phyloP scores from a whole-genome alignment of 2,329 filamentous ascomycete species.

The Cercospora sesami region DNA sequence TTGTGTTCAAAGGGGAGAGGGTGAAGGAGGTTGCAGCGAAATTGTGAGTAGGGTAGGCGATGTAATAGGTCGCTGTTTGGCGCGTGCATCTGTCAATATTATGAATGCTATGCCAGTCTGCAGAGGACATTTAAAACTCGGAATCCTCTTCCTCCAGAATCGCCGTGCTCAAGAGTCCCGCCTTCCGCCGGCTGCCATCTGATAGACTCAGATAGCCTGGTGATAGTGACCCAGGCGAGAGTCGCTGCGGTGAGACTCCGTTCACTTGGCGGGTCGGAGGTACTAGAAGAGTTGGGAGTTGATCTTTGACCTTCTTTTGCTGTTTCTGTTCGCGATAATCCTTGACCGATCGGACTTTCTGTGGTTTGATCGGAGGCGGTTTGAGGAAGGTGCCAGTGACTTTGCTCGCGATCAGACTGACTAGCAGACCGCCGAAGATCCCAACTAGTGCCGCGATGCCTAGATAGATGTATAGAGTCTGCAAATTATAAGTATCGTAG shows the following conservation, averaged over 20 bases:
- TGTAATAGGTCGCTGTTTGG: background rate
- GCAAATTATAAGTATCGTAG: constrained; percentile 31
- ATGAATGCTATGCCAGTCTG: background rate
- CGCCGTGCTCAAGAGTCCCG: constrained; percentile 62
- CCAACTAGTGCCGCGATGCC: constrained; percentile 68
- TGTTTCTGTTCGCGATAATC: constrained; percentile 39
- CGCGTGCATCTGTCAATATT: background rate
- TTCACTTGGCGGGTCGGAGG: background rate
- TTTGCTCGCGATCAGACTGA: constrained; percentile 59
- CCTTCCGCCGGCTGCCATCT: constrained; percentile 40
- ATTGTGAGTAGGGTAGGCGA: background rate
- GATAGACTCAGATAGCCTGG: constrained; percentile 31
- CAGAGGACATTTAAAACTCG: constrained; percentile 41
- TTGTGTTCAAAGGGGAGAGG: background rate
- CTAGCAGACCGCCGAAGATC: constrained; percentile 59
- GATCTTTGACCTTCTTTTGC: constrained; percentile 24
- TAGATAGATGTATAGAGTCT: constrained; percentile 59
- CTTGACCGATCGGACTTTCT: constrained; percentile 31
- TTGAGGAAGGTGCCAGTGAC: constrained; percentile 28
- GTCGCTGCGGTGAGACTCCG: constrained; percentile 14
- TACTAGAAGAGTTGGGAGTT: constrained; percentile 15
- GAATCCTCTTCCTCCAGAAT: constrained; percentile 72
- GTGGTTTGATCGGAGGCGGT: constrained; percentile 19
- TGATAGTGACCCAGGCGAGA: constrained; percentile 24
- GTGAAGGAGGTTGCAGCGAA: background rate